Percentiles rank a stretch among this genome's conserved stretches.
Evolutionary conservation across 2,329 filamentous ascomycete species (phyloP).

Genomic region (Diaporthe capsici): DNA sequence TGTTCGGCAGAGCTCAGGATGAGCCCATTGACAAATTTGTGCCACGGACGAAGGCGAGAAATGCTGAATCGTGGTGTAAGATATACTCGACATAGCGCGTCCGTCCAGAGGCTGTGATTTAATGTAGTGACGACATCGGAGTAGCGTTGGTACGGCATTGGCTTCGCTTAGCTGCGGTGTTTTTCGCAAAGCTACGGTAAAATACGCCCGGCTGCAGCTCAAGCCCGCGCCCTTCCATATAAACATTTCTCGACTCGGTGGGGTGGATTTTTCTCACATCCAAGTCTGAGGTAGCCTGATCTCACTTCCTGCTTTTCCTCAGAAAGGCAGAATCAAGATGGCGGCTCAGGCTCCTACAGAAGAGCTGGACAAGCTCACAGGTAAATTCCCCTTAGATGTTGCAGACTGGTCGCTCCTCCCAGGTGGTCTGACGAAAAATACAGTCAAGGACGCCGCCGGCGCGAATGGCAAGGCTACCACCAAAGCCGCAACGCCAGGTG

Average conservation of each 20-base stretch:
- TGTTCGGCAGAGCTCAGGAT: conserved; percentile 3
- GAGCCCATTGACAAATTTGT: conserved; percentile 9
- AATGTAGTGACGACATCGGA: conserved; percentile 37
- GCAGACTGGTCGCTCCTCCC: not conserved
- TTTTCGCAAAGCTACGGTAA: conserved; percentile 10
- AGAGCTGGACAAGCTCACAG: conserved; percentile 58
- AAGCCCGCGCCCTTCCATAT: conserved; percentile 17
- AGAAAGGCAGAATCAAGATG: conserved; percentile 51
- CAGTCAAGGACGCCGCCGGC: conserved; percentile 58
- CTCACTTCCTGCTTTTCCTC: conserved; percentile 23
- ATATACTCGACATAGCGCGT: not conserved
- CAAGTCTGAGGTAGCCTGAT: conserved; percentile 5
- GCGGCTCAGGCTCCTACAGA: conserved; percentile 56
- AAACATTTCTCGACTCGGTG: conserved; percentile 29
- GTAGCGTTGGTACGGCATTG: not conserved
- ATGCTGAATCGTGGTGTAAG: not conserved
- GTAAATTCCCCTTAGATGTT: conserved; percentile 46
- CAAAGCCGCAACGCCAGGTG: conserved; percentile 55
- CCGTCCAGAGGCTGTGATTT: not conserved
- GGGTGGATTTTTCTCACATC: conserved; percentile 18
- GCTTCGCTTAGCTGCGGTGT: not conserved
- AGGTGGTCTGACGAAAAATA: conserved; percentile 31
- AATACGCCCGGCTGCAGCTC: conserved; percentile 1
- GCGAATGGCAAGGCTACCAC: conserved; percentile 56
- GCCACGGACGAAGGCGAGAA: not conserved